Evolutionary conservation across 768 basidiomycete species (phyloP), one percentile per base, ranked within the genome.

Genomic region (Suillus subaureus): DNA sequence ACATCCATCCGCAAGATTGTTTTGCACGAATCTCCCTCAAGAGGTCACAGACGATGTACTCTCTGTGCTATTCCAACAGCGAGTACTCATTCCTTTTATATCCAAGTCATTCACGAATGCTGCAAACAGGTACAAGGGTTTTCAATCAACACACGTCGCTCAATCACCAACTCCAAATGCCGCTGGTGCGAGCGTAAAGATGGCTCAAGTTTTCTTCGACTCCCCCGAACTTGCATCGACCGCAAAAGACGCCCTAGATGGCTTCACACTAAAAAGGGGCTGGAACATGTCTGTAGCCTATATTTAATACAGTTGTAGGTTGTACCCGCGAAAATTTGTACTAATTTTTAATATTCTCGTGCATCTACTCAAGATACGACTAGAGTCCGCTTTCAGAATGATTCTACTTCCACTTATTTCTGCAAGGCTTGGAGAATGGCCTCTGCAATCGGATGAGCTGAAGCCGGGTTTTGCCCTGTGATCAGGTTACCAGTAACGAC

Each of bases 21-120:
- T 91, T 63, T 93, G 92, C 77, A 89, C 92, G 63, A 96, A 96
- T 77, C 81, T 98, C 26, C 96, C 96, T 0, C 88, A 91, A 74
- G 95, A 97, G 76, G 93, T 96, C 56, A 94, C 91, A 35, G 89
- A 93, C 70, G 90, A 91, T 66, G 91, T 96, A 37, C 84, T 98
- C 33, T 86, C 89, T 4, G 92, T 95, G 21, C 79, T 97, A 21
- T 97, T 97, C 82, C 92, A 95, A 77, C 93, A 96, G 95, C 96
- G 72, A 64, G 95, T 87, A 3, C 52, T 68, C 21, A 28, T 43
- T 68, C 64, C 47, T 26, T 63, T 3, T 66, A 52, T 31, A 61
- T 61, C 40, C 40, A 33, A 26, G 47, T 18, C 31, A 15, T 54
- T 62, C 56, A n/a, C 60, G 23, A 61, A 43, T 61, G 35, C 67